A percentile compares a stretch with the other conserved stretches of the same genome.
phyloP scores from a whole-genome alignment of 164 flowering plant species.

The Platanus orientalis region DNA sequence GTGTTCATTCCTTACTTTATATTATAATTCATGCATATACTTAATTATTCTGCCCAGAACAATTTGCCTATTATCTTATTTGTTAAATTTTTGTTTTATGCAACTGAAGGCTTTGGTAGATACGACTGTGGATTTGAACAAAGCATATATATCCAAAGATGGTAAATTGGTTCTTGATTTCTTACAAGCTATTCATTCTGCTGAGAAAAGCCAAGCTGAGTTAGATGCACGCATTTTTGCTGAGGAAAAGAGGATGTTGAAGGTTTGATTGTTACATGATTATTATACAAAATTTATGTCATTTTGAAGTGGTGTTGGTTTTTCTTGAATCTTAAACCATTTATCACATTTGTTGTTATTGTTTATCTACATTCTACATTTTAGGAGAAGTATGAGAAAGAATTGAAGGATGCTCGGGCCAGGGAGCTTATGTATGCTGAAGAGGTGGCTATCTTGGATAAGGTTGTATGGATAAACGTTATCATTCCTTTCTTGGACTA shows the following conservation, averaged over 20 bases:
- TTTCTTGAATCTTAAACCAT: background rate
- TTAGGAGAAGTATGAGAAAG: slow-evolving; percentile 85
- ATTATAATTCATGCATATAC: background rate
- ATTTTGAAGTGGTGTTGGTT: background rate
- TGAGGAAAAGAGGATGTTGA: slow-evolving; percentile 70
- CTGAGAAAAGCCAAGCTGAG: slow-evolving; percentile 85
- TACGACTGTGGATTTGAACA: slow-evolving; percentile 33
- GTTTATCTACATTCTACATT: background rate
- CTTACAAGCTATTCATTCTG: slow-evolving; percentile 87
- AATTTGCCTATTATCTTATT: background rate
- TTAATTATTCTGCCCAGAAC: background rate
- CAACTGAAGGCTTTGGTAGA: slow-evolving; percentile 32
- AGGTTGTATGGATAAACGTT: slow-evolving; percentile 39
- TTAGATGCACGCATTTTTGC: slow-evolving; percentile 64
- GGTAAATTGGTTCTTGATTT: slow-evolving; percentile 81
- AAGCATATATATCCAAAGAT: slow-evolving; percentile 52
- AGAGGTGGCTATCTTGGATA: slow-evolving; percentile 83
- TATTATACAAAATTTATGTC: background rate
- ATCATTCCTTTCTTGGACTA: background rate
- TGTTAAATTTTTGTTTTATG: slow-evolving; percentile 10
- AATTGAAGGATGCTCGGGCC: slow-evolving; percentile 83
- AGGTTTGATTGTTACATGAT: slow-evolving; percentile 42
- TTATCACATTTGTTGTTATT: background rate
- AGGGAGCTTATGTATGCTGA: slow-evolving; percentile 95
- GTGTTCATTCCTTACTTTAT: slow-evolving; percentile 12